A percentile compares a stretch with the other conserved stretches of the same genome.
Evolutionary conservation across 176 grass and related monocot species (phyloP).

Genomic region (Aegilops tauschii): DNA sequence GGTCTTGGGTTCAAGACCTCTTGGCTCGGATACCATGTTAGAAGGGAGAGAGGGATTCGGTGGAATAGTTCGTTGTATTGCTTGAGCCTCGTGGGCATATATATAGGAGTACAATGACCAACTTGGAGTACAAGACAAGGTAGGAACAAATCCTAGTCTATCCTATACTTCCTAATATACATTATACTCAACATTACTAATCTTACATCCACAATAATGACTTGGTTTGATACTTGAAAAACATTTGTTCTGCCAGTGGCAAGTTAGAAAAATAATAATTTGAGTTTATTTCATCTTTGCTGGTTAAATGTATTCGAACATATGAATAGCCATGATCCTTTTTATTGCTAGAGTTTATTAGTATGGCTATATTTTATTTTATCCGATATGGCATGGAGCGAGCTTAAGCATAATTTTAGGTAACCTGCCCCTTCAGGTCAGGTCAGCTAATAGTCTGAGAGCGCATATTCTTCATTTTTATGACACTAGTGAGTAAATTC

Average conservation of each 20-base stretch:
- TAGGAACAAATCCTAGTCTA: too few relatives aligned
- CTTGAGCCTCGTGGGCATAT: too few relatives aligned
- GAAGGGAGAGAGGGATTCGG: too few relatives aligned
- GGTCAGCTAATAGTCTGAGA: background rate
- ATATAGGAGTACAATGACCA: too few relatives aligned
- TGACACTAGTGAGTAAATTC: background rate
- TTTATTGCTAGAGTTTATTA: background rate
- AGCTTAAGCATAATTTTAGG: background rate
- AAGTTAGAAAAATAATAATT: background rate
- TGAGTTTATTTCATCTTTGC: background rate
- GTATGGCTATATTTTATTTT: background rate
- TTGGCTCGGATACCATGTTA: too few relatives aligned
- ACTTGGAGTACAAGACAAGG: too few relatives aligned
- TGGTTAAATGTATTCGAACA: background rate
- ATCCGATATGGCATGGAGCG: background rate
- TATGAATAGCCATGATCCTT: background rate
- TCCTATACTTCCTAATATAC: too few relatives aligned
- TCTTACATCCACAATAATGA: background rate
- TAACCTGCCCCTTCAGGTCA: background rate
- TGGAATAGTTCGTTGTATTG: too few relatives aligned
- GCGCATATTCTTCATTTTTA: background rate
- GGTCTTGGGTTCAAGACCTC: too few relatives aligned
- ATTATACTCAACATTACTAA: too few relatives aligned
- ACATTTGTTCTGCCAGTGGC: background rate
- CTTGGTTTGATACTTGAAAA: background rate